phyloP scores from a whole-genome alignment of 495 filamentous ascomycete species.

The Penicillium salamii region DNA sequence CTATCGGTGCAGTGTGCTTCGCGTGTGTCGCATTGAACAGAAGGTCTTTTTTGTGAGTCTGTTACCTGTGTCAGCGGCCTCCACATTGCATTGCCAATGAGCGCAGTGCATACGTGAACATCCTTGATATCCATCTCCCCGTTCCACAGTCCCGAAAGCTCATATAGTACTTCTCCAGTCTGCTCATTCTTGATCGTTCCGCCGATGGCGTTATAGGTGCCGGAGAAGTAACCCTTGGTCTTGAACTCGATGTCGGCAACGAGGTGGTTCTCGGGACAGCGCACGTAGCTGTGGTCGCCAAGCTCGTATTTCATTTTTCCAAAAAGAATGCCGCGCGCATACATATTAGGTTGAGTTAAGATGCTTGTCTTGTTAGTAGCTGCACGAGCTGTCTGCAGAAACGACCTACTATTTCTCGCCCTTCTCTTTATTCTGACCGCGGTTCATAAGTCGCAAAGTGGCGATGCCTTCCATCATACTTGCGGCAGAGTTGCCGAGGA shows the following conservation, averaged over 20 bases:
- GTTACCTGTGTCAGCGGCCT: slow-evolving; percentile 6
- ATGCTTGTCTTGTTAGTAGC: slow-evolving; percentile 52
- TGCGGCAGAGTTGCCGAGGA: slow-evolving; percentile 94
- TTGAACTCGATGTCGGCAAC: slow-evolving; percentile 98
- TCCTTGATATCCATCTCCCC: slow-evolving; percentile 90
- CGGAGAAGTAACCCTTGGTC: slow-evolving; percentile 95
- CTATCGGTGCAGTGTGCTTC: slow-evolving; percentile 70
- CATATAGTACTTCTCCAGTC: slow-evolving; percentile 81
- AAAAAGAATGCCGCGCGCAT: slow-evolving; percentile 93
- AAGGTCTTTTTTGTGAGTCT: slow-evolving; percentile 85
- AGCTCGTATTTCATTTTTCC: slow-evolving; percentile 99
- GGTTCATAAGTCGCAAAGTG: slow-evolving; percentile 78
- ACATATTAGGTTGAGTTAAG: slow-evolving; percentile 98
- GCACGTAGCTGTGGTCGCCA: slow-evolving; percentile 92
- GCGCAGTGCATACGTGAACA: slow-evolving; percentile 68
- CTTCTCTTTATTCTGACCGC: slow-evolving; percentile 56
- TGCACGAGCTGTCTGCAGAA: not conserved
- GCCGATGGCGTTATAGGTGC: slow-evolving; percentile 93
- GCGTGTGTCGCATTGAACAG: slow-evolving; percentile 83
- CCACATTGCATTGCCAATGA: too few species aligned
- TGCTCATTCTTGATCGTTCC: slow-evolving; percentile 87
- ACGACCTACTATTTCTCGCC: slow-evolving; percentile 82
- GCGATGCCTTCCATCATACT: slow-evolving; percentile 98
- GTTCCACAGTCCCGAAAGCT: slow-evolving; percentile 90
- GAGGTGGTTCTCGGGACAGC: slow-evolving; percentile 81